Base-by-base conservation (phyloP, 768 basidiomycete species). In the Rhodocollybia butyracea region DNA sequence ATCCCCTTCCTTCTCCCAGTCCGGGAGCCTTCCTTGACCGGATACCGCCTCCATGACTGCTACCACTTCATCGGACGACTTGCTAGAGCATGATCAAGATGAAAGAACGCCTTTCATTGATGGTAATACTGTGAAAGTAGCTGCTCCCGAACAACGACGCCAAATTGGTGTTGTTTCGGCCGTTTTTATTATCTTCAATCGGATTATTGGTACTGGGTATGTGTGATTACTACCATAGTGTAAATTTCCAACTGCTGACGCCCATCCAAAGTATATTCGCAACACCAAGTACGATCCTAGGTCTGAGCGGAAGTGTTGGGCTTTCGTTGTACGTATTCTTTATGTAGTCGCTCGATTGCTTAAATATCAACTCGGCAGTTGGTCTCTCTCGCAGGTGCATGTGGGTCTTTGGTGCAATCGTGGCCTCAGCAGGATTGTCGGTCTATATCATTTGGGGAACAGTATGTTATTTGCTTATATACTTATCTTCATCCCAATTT, bases 181-280 rank as follows among this genome's bases (percentile, higher is more conserved):
- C 11, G 67, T 74, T 2, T 75, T 75, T 58, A 69, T 76, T 51
- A 70, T 75, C 22, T 74, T 76, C 63, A 76, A 76, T 51, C 67
- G 75, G 30, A 73, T 76, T 19, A 74, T 74, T 50, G 75, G 75
- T 15, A 75, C 74, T 51, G 74, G 74, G 74, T 75, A 48, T 34
- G 71, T 64, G 7, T 21, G 11, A n/a, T 43, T 8, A 43, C 21
- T 5, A 24, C 24, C 2, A 19, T 39, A 17, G 3, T 11, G 17
- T 21, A 21, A 15, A 39, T 30, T 30, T 32, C 32, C 8, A 19
- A 36, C 42, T 56, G 22, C 51, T 36, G 17, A 21, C 34, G 21
- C 26, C 31, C 34, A 7, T 7, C 7, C 40, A 13, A 55, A 73
- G 75, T n/a, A 65, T 64, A 15, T 78, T 76, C 52, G 72, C 76